Evolutionary conservation across 2,329 filamentous ascomycete species (phyloP), one percentile per base, ranked within the genome.

Genomic region (Stemphylium vesicarium): DNA sequence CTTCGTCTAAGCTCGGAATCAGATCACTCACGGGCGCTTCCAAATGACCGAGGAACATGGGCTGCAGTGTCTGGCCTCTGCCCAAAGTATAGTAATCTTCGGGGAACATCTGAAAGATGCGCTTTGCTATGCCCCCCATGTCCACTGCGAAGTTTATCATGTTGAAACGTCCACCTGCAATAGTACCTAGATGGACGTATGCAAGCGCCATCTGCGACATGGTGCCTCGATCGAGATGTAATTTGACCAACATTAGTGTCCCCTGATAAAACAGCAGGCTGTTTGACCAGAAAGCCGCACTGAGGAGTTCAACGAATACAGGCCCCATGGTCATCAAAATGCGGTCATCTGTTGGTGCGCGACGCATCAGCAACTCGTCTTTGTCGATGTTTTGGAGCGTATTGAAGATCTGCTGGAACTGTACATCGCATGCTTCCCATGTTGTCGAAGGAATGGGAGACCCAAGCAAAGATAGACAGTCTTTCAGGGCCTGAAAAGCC

Each of bases 351-450:
- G 76, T 71, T 15, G 75, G 71, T 12, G 72, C 64, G n/a, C 58
- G 63, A 22, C 67, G 58, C 31, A 66, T 60, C 1, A 77, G 53
- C 10, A 77, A 36, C 22, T 74, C 60, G 86, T 86, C 74, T 83
- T 83, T 37, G 78, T 81, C 68, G 89, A 77, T 54, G 4, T 56
- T 63, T 38, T 75, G 67, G 10, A 78, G 58, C 9, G 46, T 42
- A 53, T 68, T 33, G 62, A 65, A 63, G 60, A 75, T 18, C 47
- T 82, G 80, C 62, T 87, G 82, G 65, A 95, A 96, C 49, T 88
- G 85, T 15, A 79, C 77, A 69, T 97, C 93, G 66, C 91, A 96
- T 63, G 89, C 85, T 63, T 93, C 87, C 71, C 87, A 92, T 2
- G 88, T 88, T 2, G 85, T 79, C 1, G 87, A 80, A 31, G 88